phyloP scores from a whole-genome alignment of 805 yeast genomes.

The Cyberlindnera lachancei region DNA sequence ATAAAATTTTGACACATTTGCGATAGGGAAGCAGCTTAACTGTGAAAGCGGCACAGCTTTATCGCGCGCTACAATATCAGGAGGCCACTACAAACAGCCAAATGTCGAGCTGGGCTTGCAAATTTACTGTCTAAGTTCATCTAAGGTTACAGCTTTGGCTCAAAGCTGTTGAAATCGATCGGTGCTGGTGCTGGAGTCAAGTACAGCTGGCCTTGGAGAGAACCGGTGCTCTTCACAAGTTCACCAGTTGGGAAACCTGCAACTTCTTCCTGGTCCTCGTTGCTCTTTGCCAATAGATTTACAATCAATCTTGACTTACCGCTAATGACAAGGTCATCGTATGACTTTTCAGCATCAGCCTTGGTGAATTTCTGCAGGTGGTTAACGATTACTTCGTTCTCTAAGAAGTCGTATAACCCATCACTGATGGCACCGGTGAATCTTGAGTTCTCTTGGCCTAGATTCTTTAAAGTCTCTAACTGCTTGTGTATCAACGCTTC shows the following conservation, averaged over 20 bases:
- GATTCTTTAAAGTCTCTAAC: constrained; percentile 65
- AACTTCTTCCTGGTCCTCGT: constrained; percentile 18
- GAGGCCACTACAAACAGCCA: too few relatives aligned
- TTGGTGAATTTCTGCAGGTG: constrained; percentile 46
- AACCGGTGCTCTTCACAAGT: constrained; percentile 36
- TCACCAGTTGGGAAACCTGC: constrained; percentile 42
- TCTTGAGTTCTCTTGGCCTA: constrained; percentile 64
- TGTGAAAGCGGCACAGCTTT: too few relatives aligned
- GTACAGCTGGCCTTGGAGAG: constrained; percentile 47
- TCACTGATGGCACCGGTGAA: constrained; percentile 61
- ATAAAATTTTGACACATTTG: constrained; percentile 1
- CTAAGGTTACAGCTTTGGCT: constrained; percentile 18
- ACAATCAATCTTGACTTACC: constrained; percentile 41
- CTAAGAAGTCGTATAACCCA: constrained; percentile 73
- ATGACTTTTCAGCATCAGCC: constrained; percentile 51
- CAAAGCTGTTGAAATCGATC: constrained; percentile 21
- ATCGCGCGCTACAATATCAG: too few relatives aligned
- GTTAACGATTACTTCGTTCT: constrained; percentile 49
- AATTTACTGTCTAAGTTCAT: too few relatives aligned
- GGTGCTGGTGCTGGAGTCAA: constrained; percentile 63
- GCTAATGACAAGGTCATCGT: constrained; percentile 34
- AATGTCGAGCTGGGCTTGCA: too few relatives aligned
- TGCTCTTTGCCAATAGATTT: constrained; percentile 49
- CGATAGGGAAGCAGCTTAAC: too few relatives aligned
- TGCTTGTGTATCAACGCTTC: constrained; percentile 60